Evolutionary conservation across 2,329 filamentous ascomycete genomes (phyloP).

Genomic region (Westerdykella sp.): DNA sequence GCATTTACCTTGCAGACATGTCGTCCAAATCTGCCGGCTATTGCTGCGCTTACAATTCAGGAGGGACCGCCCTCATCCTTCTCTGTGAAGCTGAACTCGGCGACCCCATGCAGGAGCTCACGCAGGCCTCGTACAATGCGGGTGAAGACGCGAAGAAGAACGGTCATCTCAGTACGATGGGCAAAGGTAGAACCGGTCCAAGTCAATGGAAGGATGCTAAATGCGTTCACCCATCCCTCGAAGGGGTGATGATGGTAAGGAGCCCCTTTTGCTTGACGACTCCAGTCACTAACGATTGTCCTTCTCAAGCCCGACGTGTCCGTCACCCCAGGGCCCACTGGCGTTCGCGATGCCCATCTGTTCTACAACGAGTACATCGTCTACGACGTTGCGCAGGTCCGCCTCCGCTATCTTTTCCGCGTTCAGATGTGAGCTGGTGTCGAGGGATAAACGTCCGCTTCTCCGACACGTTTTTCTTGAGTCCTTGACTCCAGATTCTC

Average conservation of each 20-base stretch:
- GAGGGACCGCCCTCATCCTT: slow-evolving; percentile 65
- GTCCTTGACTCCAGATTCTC: no score
- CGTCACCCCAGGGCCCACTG: slow-evolving; percentile 45
- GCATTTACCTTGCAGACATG: slow-evolving; percentile 83
- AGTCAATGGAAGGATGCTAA: slow-evolving; percentile 68
- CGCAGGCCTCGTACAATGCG: slow-evolving; percentile 54
- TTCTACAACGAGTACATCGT: slow-evolving; percentile 69
- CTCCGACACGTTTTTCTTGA: no score
- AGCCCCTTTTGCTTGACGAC: not conserved
- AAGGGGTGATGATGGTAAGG: slow-evolving; percentile 64
- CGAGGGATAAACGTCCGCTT: no score
- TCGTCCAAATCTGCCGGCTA: slow-evolving; percentile 73
- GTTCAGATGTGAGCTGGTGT: slow-evolving; percentile 38
- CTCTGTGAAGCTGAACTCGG: slow-evolving; percentile 83
- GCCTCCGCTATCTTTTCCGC: slow-evolving; percentile 62
- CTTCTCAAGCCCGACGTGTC: slow-evolving; percentile 21
- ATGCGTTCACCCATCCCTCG: slow-evolving; percentile 57
- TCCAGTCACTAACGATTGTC: slow-evolving; percentile 6
- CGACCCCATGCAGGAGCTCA: slow-evolving; percentile 62
- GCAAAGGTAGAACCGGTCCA: slow-evolving; percentile 60
- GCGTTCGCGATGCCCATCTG: slow-evolving; percentile 44
- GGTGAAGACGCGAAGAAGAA: slow-evolving; percentile 55
- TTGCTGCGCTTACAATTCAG: slow-evolving; percentile 57
- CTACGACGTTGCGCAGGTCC: slow-evolving; percentile 64
- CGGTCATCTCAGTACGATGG: slow-evolving; percentile 63